phyloP scores from a whole-genome alignment of 306 rosid species.

The Geum urbanum region DNA sequence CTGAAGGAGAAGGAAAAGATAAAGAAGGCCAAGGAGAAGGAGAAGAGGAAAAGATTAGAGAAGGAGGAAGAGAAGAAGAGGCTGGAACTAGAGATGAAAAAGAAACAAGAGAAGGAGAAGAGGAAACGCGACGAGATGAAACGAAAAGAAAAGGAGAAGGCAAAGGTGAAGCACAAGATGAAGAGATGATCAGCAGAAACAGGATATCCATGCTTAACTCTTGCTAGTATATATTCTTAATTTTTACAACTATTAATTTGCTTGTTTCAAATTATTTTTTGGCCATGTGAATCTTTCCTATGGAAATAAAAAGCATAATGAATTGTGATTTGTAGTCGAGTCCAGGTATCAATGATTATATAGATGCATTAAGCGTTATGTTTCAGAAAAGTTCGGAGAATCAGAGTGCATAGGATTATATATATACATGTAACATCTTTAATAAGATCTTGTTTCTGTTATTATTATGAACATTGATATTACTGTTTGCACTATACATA shows the following conservation, averaged over 20 bases:
- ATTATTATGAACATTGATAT: too few species aligned
- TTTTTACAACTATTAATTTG: neutral
- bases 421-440: too few species aligned
- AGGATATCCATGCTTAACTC: neutral
- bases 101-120: slow-evolving; percentile 13
- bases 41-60: slow-evolving; percentile 5
- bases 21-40: slow-evolving; percentile 34
- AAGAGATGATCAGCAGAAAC: slow-evolving; percentile 18
- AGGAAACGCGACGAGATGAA: slow-evolving; percentile 4
- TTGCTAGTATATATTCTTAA: neutral
- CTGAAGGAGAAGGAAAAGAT: slow-evolving; percentile 38
- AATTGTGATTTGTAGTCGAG: neutral
- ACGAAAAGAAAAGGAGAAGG: slow-evolving; percentile 14
- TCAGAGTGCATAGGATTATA: too few species aligned
- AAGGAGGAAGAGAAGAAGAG: slow-evolving; percentile 19
- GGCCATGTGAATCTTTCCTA: neutral
- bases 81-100: slow-evolving; percentile 14
- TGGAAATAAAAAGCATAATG: neutral
- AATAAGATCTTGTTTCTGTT: too few species aligned
- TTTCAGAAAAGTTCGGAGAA: neutral
- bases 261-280: neutral
- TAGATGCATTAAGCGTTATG: neutral
- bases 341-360: too few species aligned
- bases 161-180: slow-evolving; percentile 26
- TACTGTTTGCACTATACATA: too few species aligned